These are phyloP conservation scores for Magnusiomyces ingens DNA, from an alignment of 1,139 yeast genomes.

Conservation along the genomic window DNA sequence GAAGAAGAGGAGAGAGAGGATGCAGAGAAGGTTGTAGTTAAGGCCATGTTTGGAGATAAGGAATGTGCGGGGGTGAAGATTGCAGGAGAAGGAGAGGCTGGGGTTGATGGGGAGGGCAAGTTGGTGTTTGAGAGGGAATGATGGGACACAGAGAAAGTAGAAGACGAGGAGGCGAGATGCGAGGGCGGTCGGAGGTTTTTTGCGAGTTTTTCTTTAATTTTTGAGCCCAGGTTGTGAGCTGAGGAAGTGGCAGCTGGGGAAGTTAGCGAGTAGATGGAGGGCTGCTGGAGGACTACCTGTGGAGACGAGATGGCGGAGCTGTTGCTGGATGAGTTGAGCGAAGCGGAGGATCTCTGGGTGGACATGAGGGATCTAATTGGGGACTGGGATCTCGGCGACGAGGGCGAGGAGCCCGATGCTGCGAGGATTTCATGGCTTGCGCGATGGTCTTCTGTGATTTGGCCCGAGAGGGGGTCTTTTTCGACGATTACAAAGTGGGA, in stretches of 20 bases:
- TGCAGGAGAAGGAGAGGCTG: neutral
- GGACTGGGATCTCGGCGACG: too few relatives aligned
- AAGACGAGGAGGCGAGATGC: neutral
- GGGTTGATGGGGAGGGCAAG: neutral
- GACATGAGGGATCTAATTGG: neutral
- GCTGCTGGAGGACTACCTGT: neutral
- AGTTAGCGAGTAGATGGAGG: neutral
- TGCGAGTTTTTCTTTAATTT: neutral
- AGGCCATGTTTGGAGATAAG: neutral
- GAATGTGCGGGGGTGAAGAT: neutral
- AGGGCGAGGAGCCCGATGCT: neutral
- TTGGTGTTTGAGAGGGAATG: too few relatives aligned
- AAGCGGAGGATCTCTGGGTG: neutral
- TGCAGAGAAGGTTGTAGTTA: neutral
- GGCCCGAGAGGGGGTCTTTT: conserved; percentile 4
- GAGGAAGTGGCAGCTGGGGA: neutral
- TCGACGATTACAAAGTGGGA: conserved; percentile 5
- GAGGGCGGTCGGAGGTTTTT: conserved; percentile 5
- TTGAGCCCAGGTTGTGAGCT: neutral
- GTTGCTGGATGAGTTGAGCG: too few relatives aligned
- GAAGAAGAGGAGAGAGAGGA: neutral
- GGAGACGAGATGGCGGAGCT: neutral
- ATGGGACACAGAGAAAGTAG: neutral
- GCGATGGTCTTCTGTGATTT: conserved; percentile 3
- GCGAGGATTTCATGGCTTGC: neutral